These are phyloP conservation scores for Pleochaeta shiraiana DNA, from an alignment of 2,329 filamentous ascomycete genomes.

Conservation along the genomic window DNA sequence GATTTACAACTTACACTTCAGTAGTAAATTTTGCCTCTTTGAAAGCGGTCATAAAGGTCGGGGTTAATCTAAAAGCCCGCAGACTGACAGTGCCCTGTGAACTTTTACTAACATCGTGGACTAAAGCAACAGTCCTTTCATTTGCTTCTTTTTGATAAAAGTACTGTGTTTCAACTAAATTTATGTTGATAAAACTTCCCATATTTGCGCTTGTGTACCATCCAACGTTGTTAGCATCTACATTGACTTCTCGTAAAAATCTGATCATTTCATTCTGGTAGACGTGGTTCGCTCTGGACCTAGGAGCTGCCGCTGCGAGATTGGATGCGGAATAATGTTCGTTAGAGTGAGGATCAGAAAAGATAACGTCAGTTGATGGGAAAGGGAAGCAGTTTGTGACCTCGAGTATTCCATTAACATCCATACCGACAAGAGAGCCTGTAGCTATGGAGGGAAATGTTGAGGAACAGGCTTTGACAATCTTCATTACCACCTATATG, in stretches of 20 bases:
- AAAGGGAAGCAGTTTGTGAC: conserved; percentile 93
- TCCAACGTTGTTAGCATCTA: conserved; percentile 92
- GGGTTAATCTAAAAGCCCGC: conserved; percentile 77
- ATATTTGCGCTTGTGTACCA: conserved; percentile 99
- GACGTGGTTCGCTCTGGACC: conserved; percentile 67
- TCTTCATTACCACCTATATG: conserved; percentile 77
- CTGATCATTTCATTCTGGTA: conserved; percentile 98
- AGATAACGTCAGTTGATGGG: conserved; percentile 54
- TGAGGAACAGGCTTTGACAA: conserved; percentile 84
- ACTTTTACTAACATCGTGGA: conserved; percentile 90
- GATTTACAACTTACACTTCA: conserved; percentile 46
- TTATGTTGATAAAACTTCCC: conserved; percentile 92
- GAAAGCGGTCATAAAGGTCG: conserved; percentile 69
- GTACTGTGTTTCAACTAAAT: conserved; percentile 94
- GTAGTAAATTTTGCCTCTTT: conserved; percentile 96
- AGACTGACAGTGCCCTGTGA: conserved; percentile 79
- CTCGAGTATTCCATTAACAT: conserved; percentile 58
- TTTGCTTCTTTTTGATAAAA: conserved; percentile 90
- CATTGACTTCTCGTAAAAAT: conserved; percentile 89
- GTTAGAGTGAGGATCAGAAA: conserved; percentile 50
- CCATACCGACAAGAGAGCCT: conserved; percentile 84
- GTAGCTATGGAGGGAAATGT: conserved; percentile 77
- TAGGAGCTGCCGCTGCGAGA: conserved; percentile 67
- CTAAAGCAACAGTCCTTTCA: conserved; percentile 66
- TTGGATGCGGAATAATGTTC: conserved; percentile 41